Conservation (phyloP, 1,284 basidiomycete species). For the Chalciporus sp. region DNA sequence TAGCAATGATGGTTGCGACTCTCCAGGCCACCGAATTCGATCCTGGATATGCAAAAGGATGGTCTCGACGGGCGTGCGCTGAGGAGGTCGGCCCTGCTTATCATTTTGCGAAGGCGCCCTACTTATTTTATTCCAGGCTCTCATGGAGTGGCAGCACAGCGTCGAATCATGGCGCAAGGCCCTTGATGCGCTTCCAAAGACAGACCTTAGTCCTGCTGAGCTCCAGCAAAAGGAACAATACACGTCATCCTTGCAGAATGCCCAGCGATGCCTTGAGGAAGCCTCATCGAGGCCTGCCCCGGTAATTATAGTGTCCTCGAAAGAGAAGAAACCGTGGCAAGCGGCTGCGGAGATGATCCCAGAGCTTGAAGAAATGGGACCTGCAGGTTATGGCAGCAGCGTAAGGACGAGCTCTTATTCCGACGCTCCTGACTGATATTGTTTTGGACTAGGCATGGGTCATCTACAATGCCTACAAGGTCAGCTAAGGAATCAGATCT, state of each 20-base stretch:
- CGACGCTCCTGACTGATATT: neutral
- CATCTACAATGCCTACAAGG: slow-evolving; percentile 36
- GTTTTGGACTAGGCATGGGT: slow-evolving; percentile 36
- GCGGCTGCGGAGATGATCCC: slow-evolving; percentile 18
- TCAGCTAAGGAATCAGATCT: slow-evolving; percentile 5
- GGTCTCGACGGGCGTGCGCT: slow-evolving; percentile 36
- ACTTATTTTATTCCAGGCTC: slow-evolving; percentile 10
- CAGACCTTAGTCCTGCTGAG: slow-evolving; percentile 23
- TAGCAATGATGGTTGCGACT: neutral
- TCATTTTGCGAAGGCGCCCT: neutral
- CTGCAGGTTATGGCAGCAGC: slow-evolving; percentile 11
- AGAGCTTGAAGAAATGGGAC: slow-evolving; percentile 4
- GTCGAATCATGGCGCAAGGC: slow-evolving; percentile 27
- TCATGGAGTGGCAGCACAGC: slow-evolving; percentile 16
- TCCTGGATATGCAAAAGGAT: slow-evolving; percentile 39
- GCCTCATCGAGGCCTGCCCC: neutral
- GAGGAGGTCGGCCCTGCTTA: slow-evolving; percentile 27
- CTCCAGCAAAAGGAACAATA: slow-evolving; percentile 33
- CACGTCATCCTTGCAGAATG: slow-evolving; percentile 19
- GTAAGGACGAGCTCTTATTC: slow-evolving; percentile 12
- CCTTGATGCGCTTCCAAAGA: slow-evolving; percentile 23
- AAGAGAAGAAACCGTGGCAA: slow-evolving; percentile 30
- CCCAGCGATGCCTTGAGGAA: slow-evolving; percentile 5
- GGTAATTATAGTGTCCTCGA: neutral
- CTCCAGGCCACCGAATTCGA: slow-evolving; percentile 38